Evolutionary conservation across 2,329 filamentous ascomycete species (phyloP).

Genomic region (Chalaropsis thielavioides): DNA sequence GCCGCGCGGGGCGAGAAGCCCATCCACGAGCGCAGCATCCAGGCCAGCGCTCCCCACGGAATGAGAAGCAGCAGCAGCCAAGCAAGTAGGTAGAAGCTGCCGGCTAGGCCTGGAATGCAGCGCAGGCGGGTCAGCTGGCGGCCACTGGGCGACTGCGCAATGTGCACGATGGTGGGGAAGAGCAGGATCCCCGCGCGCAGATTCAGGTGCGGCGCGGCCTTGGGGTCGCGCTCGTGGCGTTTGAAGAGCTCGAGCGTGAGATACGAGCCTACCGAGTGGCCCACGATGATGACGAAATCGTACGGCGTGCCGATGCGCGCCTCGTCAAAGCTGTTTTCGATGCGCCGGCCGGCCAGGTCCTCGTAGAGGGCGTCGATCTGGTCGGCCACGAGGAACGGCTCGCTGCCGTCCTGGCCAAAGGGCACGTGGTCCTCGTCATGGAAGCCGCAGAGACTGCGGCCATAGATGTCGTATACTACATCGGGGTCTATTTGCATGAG

Average conservation of each 20-base stretch:
- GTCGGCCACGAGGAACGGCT: slow-evolving; percentile 38
- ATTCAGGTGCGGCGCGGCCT: slow-evolving; percentile 26
- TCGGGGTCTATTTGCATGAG: slow-evolving; percentile 32
- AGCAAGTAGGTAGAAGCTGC: slow-evolving; percentile 30
- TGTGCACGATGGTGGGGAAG: slow-evolving; percentile 62
- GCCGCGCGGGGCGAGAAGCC: slow-evolving; percentile 37
- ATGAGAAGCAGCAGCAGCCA: slow-evolving; percentile 29
- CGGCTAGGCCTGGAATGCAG: slow-evolving; percentile 28
- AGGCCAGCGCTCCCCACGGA: slow-evolving; percentile 28
- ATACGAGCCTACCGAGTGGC: slow-evolving; percentile 62
- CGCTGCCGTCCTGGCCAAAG: slow-evolving; percentile 27
- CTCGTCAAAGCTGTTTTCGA: slow-evolving; percentile 21
- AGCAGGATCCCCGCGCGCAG: slow-evolving; percentile 46
- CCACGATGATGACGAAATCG: slow-evolving; percentile 50
- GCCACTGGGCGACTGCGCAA: slow-evolving; percentile 48
- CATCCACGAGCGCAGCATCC: slow-evolving; percentile 31
- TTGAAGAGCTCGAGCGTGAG: slow-evolving; percentile 55
- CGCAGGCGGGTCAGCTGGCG: slow-evolving; percentile 30
- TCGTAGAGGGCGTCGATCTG: slow-evolving; percentile 36
- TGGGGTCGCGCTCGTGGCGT: slow-evolving; percentile 32
- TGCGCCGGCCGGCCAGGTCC: slow-evolving; percentile 25
- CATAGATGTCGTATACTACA: slow-evolving; percentile 39
- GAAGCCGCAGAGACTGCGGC: slow-evolving; percentile 45
- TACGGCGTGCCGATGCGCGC: slow-evolving; percentile 29
- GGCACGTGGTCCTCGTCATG: slow-evolving; percentile 37